phyloP scores from a whole-genome alignment of 306 rosid genomes.

The Cicer pinnatifidum region DNA sequence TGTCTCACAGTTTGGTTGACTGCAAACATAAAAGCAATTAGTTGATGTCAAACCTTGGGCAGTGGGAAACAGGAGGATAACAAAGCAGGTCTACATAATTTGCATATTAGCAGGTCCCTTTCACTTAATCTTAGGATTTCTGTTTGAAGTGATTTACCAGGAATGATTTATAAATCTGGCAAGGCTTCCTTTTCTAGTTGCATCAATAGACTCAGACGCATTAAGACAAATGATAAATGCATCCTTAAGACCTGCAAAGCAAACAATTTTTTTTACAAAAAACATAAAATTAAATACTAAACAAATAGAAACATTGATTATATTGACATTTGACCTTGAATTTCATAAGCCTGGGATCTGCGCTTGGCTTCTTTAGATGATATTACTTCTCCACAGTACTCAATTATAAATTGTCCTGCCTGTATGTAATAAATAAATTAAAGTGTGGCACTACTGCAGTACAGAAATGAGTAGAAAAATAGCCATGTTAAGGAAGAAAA shows the following conservation, averaged over 20 bases:
- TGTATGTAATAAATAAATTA: conserved; percentile 48
- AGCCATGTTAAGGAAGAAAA: conserved; percentile 29
- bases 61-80: conserved; percentile 40
- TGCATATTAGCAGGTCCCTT: conserved; percentile 25
- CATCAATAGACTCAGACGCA: conserved; percentile 92
- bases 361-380: conserved; percentile 95
- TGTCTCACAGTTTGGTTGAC: conserved; percentile 95
- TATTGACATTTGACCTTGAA: conserved; percentile 64
- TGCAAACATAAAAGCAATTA: conserved; percentile 55
- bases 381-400: conserved; percentile 96
- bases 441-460: conserved; percentile 18
- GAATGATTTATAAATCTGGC: conserved; percentile 96
- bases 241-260: conserved; percentile 82
- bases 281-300: conserved; percentile 37
- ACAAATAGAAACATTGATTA: conserved; percentile 35
- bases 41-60: conserved; percentile 47
- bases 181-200: conserved; percentile 90
- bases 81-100: conserved; percentile 36
- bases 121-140: conserved; percentile 35
- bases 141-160: conserved; percentile 65
- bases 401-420: conserved; percentile 83
- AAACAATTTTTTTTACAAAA: conserved; percentile 33
- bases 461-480: conserved; percentile 17
- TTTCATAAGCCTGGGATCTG: conserved; percentile 84
- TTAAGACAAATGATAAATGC: conserved; percentile 89